phyloP scores from a whole-genome alignment of 164 flowering plant genomes.

The Paratinospora sagittata region DNA sequence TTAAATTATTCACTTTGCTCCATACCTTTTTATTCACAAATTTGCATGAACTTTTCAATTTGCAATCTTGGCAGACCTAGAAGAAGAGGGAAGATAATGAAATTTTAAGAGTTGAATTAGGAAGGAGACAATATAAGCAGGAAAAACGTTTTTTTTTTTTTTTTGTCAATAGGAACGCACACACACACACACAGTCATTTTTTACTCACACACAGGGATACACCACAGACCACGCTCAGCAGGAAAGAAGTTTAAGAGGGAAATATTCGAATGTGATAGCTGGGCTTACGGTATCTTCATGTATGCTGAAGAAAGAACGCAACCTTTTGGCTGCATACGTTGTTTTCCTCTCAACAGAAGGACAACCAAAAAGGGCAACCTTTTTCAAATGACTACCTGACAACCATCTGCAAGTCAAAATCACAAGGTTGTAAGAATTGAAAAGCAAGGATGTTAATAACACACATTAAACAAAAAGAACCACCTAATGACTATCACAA shows the following conservation, averaged over 20 bases:
- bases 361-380: constrained; percentile 81
- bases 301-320: constrained; percentile 50
- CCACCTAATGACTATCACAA: neutral
- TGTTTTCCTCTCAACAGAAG: constrained; percentile 39
- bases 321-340: constrained; percentile 65
- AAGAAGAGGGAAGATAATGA: neutral
- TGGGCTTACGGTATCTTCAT: constrained; percentile 61
- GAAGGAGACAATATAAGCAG: neutral
- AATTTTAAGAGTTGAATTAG: neutral
- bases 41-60: constrained; percentile 53
- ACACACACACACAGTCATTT: too few species aligned
- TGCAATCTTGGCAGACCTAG: constrained; percentile 69
- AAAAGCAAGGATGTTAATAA: neutral
- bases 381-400: constrained; percentile 61
- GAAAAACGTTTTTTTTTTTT: neutral
- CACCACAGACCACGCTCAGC: too few species aligned
- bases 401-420: constrained; percentile 48
- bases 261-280: neutral
- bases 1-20: constrained; percentile 31
- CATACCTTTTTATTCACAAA: constrained; percentile 40
- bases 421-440: neutral
- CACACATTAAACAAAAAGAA: neutral
- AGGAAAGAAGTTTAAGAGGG: too few species aligned
- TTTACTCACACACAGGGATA: too few species aligned
- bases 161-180: too few species aligned